Evolutionary conservation across 2,329 filamentous ascomycete genomes (phyloP).

Genomic region (Aspergillus nomiae): DNA sequence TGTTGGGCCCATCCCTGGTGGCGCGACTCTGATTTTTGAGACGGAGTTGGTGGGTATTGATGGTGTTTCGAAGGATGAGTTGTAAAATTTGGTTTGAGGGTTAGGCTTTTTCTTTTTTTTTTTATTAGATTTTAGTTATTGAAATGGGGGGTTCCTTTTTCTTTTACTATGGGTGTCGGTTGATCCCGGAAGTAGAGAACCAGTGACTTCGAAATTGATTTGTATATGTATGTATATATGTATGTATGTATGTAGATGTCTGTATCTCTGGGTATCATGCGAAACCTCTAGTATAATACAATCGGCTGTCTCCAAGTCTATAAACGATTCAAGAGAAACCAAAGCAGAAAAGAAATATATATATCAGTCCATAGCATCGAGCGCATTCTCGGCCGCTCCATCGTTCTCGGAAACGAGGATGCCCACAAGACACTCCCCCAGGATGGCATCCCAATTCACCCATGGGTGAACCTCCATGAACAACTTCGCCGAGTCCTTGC

Average conservation of each 20-base stretch:
- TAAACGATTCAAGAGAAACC: not conserved
- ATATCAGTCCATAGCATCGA: conserved; percentile 64
- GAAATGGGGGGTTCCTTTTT: not conserved
- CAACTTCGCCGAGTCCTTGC: conserved; percentile 65
- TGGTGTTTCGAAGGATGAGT: conserved; percentile 61
- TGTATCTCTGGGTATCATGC: conserved; percentile 5
- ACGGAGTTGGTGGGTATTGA: conserved; percentile 85
- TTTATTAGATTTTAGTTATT: not conserved
- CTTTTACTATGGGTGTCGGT: not conserved
- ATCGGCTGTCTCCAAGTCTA: not conserved
- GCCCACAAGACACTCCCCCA: conserved; percentile 63
- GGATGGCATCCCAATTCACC: conserved; percentile 70
- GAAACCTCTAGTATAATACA: conserved; percentile 8
- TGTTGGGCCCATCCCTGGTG: conserved; percentile 81
- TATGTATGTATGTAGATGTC: conserved; percentile 8
- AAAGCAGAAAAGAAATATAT: not conserved
- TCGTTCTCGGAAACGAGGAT: conserved; percentile 61
- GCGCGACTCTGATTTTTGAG: conserved; percentile 85
- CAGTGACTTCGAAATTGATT: not conserved
- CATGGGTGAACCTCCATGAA: conserved; percentile 68
- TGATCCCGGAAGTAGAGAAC: not conserved
- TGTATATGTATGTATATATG: not conserved
- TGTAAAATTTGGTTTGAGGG: conserved; percentile 29
- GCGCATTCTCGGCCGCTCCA: conserved; percentile 33
- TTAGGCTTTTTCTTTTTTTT: not conserved